Conservation (phyloP, 2,329 filamentous ascomycete species). For the Beauveria sp. region DNA sequence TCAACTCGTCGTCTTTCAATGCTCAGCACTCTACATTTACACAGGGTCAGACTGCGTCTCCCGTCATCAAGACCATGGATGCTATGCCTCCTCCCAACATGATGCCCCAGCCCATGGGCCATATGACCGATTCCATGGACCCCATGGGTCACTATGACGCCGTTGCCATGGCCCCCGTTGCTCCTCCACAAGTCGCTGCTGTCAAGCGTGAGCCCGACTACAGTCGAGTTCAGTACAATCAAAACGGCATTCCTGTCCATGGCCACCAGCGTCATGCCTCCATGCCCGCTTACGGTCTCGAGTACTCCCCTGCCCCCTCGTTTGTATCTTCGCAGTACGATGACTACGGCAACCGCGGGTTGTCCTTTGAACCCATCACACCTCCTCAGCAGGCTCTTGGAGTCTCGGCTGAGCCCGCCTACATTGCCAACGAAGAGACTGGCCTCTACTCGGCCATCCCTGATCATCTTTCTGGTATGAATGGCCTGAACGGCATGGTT, state of each 20-base stretch:
- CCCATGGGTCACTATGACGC: constrained; percentile 61
- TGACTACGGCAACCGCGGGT: constrained; percentile 91
- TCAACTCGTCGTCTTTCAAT: constrained; percentile 93
- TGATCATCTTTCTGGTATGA: constrained; percentile 67
- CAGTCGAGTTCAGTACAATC: constrained; percentile 77
- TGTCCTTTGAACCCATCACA: constrained; percentile 95
- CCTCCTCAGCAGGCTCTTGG: constrained; percentile 83
- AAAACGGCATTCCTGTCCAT: constrained; percentile 81
- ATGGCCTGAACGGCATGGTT: constrained; percentile 79
- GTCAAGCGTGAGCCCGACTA: constrained; percentile 89
- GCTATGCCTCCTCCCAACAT: constrained; percentile 89
- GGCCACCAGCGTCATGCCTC: constrained; percentile 89
- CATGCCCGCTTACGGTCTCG: constrained; percentile 92
- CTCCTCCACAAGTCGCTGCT: constrained; percentile 56
- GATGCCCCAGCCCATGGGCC: constrained; percentile 54
- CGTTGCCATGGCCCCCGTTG: constrained; percentile 61
- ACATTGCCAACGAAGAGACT: constrained; percentile 97
- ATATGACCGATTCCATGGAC: constrained; percentile 59
- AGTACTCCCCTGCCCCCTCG: constrained; percentile 95
- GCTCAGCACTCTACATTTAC: constrained; percentile 59
- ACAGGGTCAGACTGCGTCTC: constrained; percentile 77
- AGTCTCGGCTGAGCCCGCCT: constrained; percentile 81
- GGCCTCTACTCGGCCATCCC: constrained; percentile 92
- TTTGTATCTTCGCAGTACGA: constrained; percentile 99
- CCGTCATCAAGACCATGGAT: constrained; percentile 83